These are phyloP conservation scores for Chaetomium fimeti DNA, from an alignment of 495 filamentous ascomycete genomes.

Conservation along the genomic window DNA sequence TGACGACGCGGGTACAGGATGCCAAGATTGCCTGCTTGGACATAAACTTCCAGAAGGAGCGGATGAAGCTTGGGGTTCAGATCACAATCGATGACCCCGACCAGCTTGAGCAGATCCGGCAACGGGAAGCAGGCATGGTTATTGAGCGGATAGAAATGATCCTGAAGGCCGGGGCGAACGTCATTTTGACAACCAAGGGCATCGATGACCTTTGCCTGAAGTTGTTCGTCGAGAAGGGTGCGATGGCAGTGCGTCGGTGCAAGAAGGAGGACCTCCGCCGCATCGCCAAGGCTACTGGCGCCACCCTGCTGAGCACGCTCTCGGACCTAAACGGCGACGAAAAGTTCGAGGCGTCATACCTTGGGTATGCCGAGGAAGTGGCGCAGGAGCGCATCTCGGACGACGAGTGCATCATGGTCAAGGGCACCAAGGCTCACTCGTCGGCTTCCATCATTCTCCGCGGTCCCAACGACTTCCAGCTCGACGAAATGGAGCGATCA, in stretches of 20 bases:
- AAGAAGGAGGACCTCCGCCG: constrained; percentile 98
- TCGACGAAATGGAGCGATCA: constrained; percentile 99
- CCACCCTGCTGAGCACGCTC: constrained; percentile 84
- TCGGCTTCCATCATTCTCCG: constrained; percentile 96
- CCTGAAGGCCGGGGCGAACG: constrained; percentile 94
- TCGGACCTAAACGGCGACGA: constrained; percentile 98
- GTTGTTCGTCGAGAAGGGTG: constrained; percentile 88
- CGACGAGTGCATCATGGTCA: constrained; percentile 96
- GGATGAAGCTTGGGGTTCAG: constrained; percentile 98
- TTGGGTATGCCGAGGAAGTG: constrained; percentile 93
- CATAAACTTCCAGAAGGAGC: constrained; percentile 97
- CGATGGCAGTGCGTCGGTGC: constrained; percentile 93
- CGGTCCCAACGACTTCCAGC: constrained; percentile 90
- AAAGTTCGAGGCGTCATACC: constrained; percentile 83
- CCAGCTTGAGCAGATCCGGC: constrained; percentile 93
- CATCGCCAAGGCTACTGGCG: constrained; percentile 94
- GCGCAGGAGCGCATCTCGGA: constrained; percentile 96
- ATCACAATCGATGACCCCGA: constrained; percentile 97
- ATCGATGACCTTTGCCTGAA: constrained; percentile 97
- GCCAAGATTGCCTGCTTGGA: constrained; percentile 97
- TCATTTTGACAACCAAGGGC: constrained; percentile 94
- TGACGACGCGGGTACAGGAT: constrained; percentile 89
- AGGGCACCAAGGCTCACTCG: constrained; percentile 88
- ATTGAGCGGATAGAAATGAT: constrained; percentile 96
- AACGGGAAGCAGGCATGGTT: constrained; percentile 88